These are phyloP conservation scores for Penicillium flavigenum DNA, from an alignment of 495 filamentous ascomycete species.

Conservation along the genomic window DNA sequence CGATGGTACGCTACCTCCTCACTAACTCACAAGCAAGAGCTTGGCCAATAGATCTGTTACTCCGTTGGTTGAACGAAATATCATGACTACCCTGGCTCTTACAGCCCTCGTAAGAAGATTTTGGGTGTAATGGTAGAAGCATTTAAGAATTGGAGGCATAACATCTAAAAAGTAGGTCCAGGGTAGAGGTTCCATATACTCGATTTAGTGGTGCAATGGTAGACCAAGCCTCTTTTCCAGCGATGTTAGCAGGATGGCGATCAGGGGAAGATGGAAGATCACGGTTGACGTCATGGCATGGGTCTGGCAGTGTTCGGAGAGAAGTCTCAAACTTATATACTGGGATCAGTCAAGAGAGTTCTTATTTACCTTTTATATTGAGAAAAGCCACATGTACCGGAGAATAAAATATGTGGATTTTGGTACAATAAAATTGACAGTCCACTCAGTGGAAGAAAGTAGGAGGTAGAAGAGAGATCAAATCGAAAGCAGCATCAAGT, in stretches of 20 bases:
- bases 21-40: no score
- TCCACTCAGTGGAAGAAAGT: slow-evolving; percentile 12
- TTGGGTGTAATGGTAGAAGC: no score
- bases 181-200: background rate
- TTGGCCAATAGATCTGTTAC: no score
- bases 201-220: background rate
- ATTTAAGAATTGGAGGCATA: no score
- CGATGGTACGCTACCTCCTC: slow-evolving; percentile 25
- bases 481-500: slow-evolving; percentile 6
- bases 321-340: no score
- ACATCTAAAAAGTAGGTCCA: background rate
- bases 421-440: background rate
- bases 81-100: no score
- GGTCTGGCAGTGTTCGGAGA: no score
- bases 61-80: no score
- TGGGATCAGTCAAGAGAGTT: background rate
- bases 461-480: slow-evolving; percentile 1
- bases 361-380: background rate
- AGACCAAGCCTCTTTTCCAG: background rate
- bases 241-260: background rate
- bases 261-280: slow-evolving; percentile 6
- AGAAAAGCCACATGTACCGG: background rate
- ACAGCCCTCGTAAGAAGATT: no score
- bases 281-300: slow-evolving; percentile 16
- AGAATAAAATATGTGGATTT: slow-evolving; percentile 15